phyloP scores from a whole-genome alignment of 441 rosid species.

The Euphorbia celastroides region DNA sequence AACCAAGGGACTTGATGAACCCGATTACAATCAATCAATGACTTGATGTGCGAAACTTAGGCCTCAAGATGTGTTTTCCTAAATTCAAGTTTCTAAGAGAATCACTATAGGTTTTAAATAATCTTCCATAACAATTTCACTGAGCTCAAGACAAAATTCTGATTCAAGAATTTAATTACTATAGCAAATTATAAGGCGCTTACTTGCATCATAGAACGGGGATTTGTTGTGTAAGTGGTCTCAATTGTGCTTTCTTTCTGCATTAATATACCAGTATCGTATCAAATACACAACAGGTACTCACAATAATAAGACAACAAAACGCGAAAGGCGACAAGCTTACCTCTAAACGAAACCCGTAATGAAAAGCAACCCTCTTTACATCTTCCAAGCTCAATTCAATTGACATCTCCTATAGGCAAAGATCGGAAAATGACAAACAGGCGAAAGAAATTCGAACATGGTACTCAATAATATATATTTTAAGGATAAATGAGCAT shows the following conservation, averaged over 20 bases:
- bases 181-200: constrained; percentile 17
- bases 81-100: constrained; percentile 1
- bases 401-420: constrained; percentile 80
- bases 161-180: neutral
- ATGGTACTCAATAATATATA: too few species aligned
- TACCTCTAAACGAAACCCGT: constrained; percentile 48
- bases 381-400: constrained; percentile 96
- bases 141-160: constrained; percentile 14
- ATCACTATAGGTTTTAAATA: neutral
- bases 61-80: too few species aligned
- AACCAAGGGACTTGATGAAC: too few species aligned
- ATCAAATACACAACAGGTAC: neutral
- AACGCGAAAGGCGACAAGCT: neutral
- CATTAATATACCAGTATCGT: constrained; percentile 16
- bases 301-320: neutral
- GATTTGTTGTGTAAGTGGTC: constrained; percentile 88
- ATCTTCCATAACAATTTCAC: neutral
- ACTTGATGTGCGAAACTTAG: neutral
- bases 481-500: constrained; percentile 3
- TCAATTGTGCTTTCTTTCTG: constrained; percentile 85
- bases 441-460: neutral
- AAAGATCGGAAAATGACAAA: constrained; percentile 2
- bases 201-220: constrained; percentile 95
- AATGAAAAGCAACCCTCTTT: constrained; percentile 66
- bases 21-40: neutral